These are phyloP conservation scores for Penicillium flavigenum DNA, from an alignment of 495 filamentous ascomycete species.

Conservation along the genomic window DNA sequence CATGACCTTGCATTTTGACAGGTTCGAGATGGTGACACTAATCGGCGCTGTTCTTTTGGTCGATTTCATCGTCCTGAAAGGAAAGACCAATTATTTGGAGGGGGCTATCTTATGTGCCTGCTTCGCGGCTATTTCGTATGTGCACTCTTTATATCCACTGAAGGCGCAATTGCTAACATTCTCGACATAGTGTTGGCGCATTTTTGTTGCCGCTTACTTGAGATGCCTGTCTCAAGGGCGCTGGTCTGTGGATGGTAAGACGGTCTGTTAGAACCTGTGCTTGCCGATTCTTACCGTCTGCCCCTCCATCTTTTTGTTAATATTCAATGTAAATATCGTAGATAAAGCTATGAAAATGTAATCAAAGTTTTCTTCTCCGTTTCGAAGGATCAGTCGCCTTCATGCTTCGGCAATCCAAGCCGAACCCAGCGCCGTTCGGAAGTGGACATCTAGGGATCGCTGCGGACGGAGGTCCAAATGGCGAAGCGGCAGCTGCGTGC, in stretches of 20 bases:
- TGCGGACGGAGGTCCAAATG: too few relatives aligned
- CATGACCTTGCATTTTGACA: slow-evolving; percentile 76
- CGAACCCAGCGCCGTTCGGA: neutral
- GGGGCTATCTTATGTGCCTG: slow-evolving; percentile 65
- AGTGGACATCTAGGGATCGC: too few relatives aligned
- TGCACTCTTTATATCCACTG: neutral
- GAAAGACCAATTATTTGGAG: slow-evolving; percentile 75
- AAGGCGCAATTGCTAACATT: neutral
- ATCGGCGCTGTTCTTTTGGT: slow-evolving; percentile 73
- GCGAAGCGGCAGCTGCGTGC: too few relatives aligned
- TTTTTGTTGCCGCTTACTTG: slow-evolving; percentile 2
- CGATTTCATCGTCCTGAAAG: slow-evolving; percentile 76
- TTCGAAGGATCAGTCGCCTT: neutral
- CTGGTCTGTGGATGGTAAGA: too few relatives aligned
- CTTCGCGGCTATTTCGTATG: slow-evolving; percentile 23
- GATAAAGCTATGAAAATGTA: neutral
- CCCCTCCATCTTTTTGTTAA: neutral
- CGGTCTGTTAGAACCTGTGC: neutral
- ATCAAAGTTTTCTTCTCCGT: neutral
- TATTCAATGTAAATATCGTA: slow-evolving; percentile 4
- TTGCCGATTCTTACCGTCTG: neutral
- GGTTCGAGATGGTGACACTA: slow-evolving; percentile 75
- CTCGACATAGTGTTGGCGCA: slow-evolving; percentile 1
- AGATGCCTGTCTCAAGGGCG: neutral
- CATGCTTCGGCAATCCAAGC: neutral